These are phyloP conservation scores for Phytopythium mirpurense DNA, from an alignment of 352 stramenopile genomes.

Conservation along the genomic window DNA sequence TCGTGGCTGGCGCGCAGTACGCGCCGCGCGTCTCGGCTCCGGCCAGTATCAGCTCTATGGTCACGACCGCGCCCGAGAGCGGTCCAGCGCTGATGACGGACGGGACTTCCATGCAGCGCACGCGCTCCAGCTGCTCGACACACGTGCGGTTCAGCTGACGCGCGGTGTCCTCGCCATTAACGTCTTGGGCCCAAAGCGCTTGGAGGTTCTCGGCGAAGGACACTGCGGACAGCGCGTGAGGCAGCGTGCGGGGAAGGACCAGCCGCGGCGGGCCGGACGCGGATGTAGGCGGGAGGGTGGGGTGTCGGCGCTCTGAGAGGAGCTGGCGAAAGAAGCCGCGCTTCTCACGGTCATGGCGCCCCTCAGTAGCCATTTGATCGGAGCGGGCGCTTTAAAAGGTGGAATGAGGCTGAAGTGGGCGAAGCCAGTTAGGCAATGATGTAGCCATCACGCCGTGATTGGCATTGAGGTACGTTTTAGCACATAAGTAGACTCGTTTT, in stretches of 20 bases:
- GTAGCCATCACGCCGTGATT: too few species aligned
- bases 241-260: background rate
- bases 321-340: background rate
- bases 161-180: background rate
- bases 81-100: background rate
- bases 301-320: too few species aligned
- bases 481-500: too few species aligned
- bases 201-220: background rate
- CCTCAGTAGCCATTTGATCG: background rate
- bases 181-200: background rate
- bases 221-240: background rate
- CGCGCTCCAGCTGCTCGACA: background rate
- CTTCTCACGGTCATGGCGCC: background rate
- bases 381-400: background rate
- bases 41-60: background rate
- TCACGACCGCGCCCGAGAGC: background rate
- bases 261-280: background rate
- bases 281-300: too few species aligned
- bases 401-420: background rate
- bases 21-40: background rate
- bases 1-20: background rate
- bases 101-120: background rate
- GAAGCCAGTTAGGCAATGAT: too few species aligned
- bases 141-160: background rate
- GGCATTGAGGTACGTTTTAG: too few species aligned